Percentiles rank a stretch among this genome's conserved stretches.
phyloP scores from a whole-genome alignment of 139 green algal genomes.

The Eudorina sp. region DNA sequence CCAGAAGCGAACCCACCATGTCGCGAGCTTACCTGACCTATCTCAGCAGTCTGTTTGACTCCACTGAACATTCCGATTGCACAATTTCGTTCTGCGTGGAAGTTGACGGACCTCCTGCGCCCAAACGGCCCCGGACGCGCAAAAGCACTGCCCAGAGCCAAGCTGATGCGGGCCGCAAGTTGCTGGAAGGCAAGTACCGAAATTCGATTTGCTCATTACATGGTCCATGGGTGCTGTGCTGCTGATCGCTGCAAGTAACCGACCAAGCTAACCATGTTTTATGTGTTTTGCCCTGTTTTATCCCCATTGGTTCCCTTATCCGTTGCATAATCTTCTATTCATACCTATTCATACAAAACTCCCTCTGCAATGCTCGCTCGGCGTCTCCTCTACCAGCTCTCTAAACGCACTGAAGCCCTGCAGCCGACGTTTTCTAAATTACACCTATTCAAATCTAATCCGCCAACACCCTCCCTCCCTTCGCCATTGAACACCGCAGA shows the following conservation, averaged over 20 bases:
- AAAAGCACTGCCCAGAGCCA: background rate
- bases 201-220: background rate
- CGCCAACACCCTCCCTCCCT: background rate
- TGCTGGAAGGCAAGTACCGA: background rate
- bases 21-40: background rate
- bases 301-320: background rate
- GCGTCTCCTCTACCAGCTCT: too few species aligned
- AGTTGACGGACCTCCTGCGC: background rate
- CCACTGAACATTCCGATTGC: background rate
- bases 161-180: background rate
- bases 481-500: background rate
- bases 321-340: background rate
- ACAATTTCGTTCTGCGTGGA: background rate
- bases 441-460: background rate
- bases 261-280: background rate
- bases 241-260: too few species aligned
- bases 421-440: background rate
- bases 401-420: too few species aligned
- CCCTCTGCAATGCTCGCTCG: background rate
- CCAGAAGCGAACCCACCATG: too few species aligned
- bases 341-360: background rate
- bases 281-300: background rate
- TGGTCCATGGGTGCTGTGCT: too few species aligned
- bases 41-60: background rate
- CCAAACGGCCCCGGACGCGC: background rate